These are phyloP conservation scores for Phaeolepiota aurea DNA, from an alignment of 768 basidiomycete species.

Conservation along the genomic window DNA sequence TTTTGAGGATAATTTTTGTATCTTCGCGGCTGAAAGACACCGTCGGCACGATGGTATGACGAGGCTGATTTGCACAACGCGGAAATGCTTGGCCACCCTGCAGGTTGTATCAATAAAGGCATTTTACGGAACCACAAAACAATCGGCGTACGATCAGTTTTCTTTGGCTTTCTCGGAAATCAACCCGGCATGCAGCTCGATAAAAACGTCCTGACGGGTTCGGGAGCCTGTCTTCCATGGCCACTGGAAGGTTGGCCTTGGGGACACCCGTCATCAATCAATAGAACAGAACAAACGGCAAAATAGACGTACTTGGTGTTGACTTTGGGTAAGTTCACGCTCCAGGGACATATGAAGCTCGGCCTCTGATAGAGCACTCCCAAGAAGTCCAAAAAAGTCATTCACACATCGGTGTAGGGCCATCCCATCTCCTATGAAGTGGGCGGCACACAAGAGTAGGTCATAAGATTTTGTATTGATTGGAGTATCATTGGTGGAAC, in stretches of 20 bases:
- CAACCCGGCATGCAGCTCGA: constrained; percentile 40
- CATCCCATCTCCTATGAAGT: constrained; percentile 86
- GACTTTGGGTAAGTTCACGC: constrained; percentile 22
- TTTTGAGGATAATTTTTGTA: constrained; percentile 56
- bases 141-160: constrained; percentile 53
- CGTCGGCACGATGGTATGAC: constrained; percentile 66
- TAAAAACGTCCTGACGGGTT: constrained; percentile 26
- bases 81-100: constrained; percentile 76
- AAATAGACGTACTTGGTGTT: constrained; percentile 4
- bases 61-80: constrained; percentile 27
- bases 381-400: constrained; percentile 66
- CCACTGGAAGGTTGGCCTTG: constrained; percentile 17
- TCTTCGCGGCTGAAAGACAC: constrained; percentile 43
- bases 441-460: constrained; percentile 66
- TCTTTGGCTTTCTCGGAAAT: constrained; percentile 45
- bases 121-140: constrained; percentile 8
- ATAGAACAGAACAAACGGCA: neutral
- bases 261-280: neutral
- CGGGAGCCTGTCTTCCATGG: constrained; percentile 45
- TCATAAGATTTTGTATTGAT: constrained; percentile 33
- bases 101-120: neutral
- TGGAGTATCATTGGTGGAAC: constrained; percentile 4
- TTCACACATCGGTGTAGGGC: constrained; percentile 76
- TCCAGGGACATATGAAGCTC: constrained; percentile 20
- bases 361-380: constrained; percentile 18